Conservation (phyloP, 495 filamentous ascomycete species). For the Penicillium salamii region DNA sequence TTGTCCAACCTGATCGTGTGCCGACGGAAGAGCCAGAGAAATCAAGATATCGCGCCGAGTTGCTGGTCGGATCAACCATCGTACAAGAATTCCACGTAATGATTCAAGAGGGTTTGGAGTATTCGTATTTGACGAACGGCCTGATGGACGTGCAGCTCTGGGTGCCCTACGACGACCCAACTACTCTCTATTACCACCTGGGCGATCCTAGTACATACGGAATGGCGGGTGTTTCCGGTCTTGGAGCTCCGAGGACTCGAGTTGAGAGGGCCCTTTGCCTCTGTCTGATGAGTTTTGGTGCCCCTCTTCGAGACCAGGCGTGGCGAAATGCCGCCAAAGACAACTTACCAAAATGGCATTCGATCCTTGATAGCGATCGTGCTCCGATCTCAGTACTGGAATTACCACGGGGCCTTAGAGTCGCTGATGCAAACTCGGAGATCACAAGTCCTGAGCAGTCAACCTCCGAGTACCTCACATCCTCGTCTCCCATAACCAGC, state of each 20-base stretch:
- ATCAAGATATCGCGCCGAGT: conserved; percentile 22
- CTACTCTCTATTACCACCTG: conserved; percentile 37
- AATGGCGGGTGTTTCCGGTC: conserved; percentile 5
- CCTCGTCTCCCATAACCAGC: too few species aligned
- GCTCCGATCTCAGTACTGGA: too few species aligned
- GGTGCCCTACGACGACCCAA: conserved; percentile 20
- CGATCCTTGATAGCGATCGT: too few species aligned
- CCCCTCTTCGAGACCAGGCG: conserved; percentile 20
- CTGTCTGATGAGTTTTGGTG: conserved; percentile 27
- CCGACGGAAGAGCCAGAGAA: conserved; percentile 16
- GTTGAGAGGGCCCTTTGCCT: conserved; percentile 25
- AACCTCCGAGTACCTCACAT: too few species aligned
- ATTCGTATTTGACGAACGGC: conserved; percentile 33
- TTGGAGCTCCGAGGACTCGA: conserved; percentile 10
- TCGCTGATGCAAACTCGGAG: too few species aligned
- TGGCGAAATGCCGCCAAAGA: conserved; percentile 29
- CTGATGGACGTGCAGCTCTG: conserved; percentile 23
- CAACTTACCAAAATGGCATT: conserved; percentile 19
- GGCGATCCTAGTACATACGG: conserved; percentile 33
- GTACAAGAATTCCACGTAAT: conserved; percentile 30
- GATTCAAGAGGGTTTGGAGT: conserved; percentile 29
- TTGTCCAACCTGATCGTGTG: conserved; percentile 17
- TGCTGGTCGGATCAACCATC: conserved; percentile 17
- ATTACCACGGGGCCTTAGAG: too few species aligned
- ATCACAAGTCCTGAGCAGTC: too few species aligned